Evolutionary conservation across 1,139 yeast species (phyloP).

Genomic region (Geotrichum reessii): DNA sequence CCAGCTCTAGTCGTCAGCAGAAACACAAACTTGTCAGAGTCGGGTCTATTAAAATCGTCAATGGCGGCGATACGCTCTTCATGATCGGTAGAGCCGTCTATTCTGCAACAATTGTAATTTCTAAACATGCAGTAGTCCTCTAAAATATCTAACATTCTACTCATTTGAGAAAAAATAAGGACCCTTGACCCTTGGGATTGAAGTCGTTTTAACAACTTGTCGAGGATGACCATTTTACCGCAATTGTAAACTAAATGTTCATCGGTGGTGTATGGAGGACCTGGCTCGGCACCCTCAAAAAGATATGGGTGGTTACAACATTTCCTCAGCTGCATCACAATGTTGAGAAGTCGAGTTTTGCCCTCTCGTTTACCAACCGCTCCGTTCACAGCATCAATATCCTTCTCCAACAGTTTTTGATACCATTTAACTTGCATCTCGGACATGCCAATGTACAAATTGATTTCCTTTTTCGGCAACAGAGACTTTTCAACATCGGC

Average conservation of each 20-base stretch:
- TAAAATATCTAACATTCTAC: constrained; percentile 79
- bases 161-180: constrained; percentile 91
- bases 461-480: constrained; percentile 83
- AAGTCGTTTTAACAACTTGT: constrained; percentile 70
- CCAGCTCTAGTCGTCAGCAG: constrained; percentile 94
- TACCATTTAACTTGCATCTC: constrained; percentile 94
- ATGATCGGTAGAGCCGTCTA: constrained; percentile 93
- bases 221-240: constrained; percentile 85
- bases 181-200: constrained; percentile 81
- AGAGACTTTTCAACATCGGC: constrained; percentile 89
- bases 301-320: constrained; percentile 96
- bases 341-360: constrained; percentile 81
- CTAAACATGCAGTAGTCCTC: constrained; percentile 91
- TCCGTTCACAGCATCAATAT: constrained; percentile 94
- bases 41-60: constrained; percentile 84
- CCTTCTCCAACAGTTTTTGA: constrained; percentile 79
- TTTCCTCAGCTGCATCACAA: constrained; percentile 93
- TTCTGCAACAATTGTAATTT: constrained; percentile 82
- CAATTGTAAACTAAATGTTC: constrained; percentile 86
- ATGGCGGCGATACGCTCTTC: constrained; percentile 90
- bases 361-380: constrained; percentile 87
- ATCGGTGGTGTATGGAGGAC: constrained; percentile 96
- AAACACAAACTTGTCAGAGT: constrained; percentile 77
- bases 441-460: constrained; percentile 90
- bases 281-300: constrained; percentile 98